Conservation (phyloP, 345 rosid species). For the Microcos paniculata region DNA sequence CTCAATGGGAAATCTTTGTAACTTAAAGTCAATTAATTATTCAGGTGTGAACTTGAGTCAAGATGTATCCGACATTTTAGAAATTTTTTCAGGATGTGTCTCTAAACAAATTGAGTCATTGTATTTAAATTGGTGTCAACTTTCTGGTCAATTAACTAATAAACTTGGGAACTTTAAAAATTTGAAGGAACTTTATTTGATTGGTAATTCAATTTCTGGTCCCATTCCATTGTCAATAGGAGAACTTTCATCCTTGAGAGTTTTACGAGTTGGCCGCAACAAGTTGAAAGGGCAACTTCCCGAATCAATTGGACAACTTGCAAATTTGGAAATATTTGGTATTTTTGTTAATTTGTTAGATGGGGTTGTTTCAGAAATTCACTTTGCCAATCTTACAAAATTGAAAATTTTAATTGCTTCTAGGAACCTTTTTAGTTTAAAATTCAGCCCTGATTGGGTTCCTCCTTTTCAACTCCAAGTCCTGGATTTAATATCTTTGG, state of each 20-base stretch:
- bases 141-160: too few species aligned
- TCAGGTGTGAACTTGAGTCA: constrained; percentile 35
- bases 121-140: too few species aligned
- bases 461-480: not conserved
- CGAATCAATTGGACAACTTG: too few species aligned
- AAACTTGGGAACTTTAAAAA: too few species aligned
- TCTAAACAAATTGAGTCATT: constrained; percentile 26
- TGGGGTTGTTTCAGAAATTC: constrained; percentile 35
- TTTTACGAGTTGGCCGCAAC: not conserved
- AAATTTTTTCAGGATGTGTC: constrained; percentile 44
- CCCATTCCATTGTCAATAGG: not conserved
- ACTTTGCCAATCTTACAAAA: too few species aligned
- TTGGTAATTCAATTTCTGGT: too few species aligned
- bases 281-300: not conserved
- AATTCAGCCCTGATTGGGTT: not conserved
- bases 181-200: too few species aligned
- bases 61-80: constrained; percentile 31
- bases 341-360: constrained; percentile 12
- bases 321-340: constrained; percentile 28
- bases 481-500: too few species aligned
- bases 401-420: not conserved
- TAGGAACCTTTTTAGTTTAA: not conserved
- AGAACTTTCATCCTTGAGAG: constrained; percentile 13
- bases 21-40: constrained; percentile 34
- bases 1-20: constrained; percentile 12